Conservation (phyloP, 495 filamentous ascomycete species). For the Aspergillus asperescens region DNA sequence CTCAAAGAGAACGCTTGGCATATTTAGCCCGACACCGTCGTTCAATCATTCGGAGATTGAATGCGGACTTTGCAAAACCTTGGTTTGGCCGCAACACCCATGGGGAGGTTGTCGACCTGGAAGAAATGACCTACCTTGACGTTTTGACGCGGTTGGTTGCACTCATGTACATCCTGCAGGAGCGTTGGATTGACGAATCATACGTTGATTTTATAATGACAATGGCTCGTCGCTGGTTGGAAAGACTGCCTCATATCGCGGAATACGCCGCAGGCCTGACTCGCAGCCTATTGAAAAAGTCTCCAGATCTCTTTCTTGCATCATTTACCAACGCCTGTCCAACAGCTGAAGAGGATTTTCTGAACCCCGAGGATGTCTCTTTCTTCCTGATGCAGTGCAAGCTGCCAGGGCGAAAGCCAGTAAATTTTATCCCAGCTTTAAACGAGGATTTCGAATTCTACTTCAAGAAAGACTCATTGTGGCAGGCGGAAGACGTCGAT, state of each 20-base stretch:
- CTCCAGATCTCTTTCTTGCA: slow-evolving; percentile 13
- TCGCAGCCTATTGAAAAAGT: background rate
- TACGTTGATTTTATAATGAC: slow-evolving; percentile 25
- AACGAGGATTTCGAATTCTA: slow-evolving; percentile 40
- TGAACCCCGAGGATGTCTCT: slow-evolving; percentile 31
- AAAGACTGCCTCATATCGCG: slow-evolving; percentile 11
- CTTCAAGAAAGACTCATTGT: slow-evolving; percentile 44
- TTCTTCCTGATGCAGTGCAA: slow-evolving; percentile 30
- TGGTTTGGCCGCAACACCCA: slow-evolving; percentile 33
- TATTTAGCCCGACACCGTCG: slow-evolving; percentile 22
- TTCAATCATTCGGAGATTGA: slow-evolving; percentile 30
- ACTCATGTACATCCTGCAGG: slow-evolving; percentile 34
- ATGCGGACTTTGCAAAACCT: slow-evolving; percentile 34
- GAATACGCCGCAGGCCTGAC: background rate
- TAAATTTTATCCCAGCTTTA: slow-evolving; percentile 34
- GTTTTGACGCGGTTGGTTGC: slow-evolving; percentile 28
- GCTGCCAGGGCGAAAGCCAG: slow-evolving; percentile 29
- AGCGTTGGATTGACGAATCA: slow-evolving; percentile 35
- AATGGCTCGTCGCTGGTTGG: slow-evolving; percentile 26
- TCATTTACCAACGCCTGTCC: slow-evolving; percentile 16
- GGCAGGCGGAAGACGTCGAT: slow-evolving; percentile 41
- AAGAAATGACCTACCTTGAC: slow-evolving; percentile 39
- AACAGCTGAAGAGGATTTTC: slow-evolving; percentile 17
- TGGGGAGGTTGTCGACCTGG: slow-evolving; percentile 25
- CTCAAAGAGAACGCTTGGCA: slow-evolving; percentile 21